phyloP scores from a whole-genome alignment of 306 rosid genomes.

The Corylus heterophylla region DNA sequence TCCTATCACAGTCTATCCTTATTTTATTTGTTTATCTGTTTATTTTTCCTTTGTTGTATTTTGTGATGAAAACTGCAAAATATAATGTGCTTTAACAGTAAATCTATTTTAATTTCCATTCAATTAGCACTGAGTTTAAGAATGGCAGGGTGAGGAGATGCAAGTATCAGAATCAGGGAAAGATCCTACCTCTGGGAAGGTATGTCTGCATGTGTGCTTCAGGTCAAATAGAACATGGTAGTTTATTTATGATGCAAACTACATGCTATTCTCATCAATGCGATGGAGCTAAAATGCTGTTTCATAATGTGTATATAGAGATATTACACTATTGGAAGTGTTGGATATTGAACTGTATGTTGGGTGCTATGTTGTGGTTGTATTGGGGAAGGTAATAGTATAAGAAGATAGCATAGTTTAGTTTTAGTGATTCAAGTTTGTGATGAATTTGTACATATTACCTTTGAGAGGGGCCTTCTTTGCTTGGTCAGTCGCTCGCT shows the following conservation, averaged over 20 bases:
- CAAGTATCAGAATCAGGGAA: constrained; percentile 69
- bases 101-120: constrained; percentile 18
- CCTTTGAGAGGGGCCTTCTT: no score
- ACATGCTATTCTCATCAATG: background rate
- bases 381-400: no score
- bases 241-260: background rate
- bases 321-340: background rate
- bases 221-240: constrained; percentile 4
- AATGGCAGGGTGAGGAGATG: constrained; percentile 77
- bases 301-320: background rate
- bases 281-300: constrained; percentile 2
- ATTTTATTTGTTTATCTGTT: constrained; percentile 13
- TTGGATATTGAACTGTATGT: background rate
- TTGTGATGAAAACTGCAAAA: background rate
- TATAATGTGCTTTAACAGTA: constrained; percentile 5
- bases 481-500: no score
- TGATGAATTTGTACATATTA: no score
- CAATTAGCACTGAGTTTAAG: constrained; percentile 28
- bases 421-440: no score
- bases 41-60: constrained; percentile 8
- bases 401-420: background rate
- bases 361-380: background rate
- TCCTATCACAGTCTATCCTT: background rate
- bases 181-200: constrained; percentile 66
- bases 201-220: constrained; percentile 29